Conservation (phyloP, 306 rosid genomes). For the Cyclanthera cordifolia region DNA sequence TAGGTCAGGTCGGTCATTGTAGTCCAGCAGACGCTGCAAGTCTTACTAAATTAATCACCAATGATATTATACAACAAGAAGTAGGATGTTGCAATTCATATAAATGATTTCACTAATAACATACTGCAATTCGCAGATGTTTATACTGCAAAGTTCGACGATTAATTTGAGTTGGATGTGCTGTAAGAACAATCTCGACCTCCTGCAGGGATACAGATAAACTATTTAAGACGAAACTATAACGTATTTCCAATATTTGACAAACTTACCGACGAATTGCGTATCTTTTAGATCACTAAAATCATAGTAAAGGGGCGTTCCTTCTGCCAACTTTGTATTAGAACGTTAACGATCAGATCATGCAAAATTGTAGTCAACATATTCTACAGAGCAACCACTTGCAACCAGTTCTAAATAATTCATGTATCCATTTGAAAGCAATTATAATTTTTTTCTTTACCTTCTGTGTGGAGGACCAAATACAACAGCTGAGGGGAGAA, state of each 20-base stretch:
- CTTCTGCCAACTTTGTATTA: not conserved
- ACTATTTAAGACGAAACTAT: constrained; percentile 7
- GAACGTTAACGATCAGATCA: not conserved
- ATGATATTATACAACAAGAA: constrained; percentile 10
- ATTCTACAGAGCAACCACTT: not conserved
- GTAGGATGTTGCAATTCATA: not conserved
- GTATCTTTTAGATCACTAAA: not conserved
- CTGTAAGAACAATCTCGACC: constrained; percentile 94
- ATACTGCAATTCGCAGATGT: constrained; percentile 70
- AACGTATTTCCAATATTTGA: not conserved
- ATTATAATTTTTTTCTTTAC: not conserved
- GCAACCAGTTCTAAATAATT: not conserved
- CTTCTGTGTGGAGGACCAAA: not conserved
- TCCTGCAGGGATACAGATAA: constrained; percentile 35
- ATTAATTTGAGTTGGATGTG: constrained; percentile 96
- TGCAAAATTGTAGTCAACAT: not conserved
- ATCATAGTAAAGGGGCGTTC: not conserved
- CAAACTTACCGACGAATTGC: not conserved
- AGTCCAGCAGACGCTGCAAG: constrained; percentile 72
- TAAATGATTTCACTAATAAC: constrained; percentile 19
- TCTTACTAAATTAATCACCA: constrained; percentile 14
- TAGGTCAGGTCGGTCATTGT: constrained; percentile 74
- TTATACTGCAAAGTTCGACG: constrained; percentile 87
- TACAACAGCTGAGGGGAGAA: not conserved
- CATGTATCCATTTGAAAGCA: not conserved